Evolutionary conservation across 495 filamentous ascomycete species (phyloP).

Genomic region (Astrothelium macrocarpum): DNA sequence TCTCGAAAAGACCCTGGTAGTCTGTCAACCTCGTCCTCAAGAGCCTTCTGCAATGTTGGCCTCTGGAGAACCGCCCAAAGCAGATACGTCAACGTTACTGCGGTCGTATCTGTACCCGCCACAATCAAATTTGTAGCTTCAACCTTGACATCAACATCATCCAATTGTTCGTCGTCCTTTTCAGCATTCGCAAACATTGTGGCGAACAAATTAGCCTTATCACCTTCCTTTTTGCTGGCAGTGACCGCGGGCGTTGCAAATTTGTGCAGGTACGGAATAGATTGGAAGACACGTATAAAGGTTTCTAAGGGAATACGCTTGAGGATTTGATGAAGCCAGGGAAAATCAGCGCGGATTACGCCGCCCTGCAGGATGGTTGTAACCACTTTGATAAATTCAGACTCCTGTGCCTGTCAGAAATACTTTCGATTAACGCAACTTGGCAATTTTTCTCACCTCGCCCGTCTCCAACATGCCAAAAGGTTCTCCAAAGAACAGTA

Average conservation of each 20-base stretch:
- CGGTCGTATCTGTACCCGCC: conserved; percentile 44
- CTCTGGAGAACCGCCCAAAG: conserved; percentile 30
- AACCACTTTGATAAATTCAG: conserved; percentile 13
- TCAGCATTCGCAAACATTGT: conserved; percentile 15
- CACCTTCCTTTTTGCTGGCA: conserved; percentile 8
- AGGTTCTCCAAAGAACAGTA: conserved; percentile 49
- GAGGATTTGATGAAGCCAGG: conserved; percentile 9
- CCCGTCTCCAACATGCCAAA: conserved; percentile 46
- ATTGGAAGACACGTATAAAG: conserved; percentile 6
- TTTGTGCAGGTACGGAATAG: conserved; percentile 5
- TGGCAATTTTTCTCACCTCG: conserved; percentile 24
- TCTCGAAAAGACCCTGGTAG: conserved; percentile 35
- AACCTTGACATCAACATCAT: conserved; percentile 31
- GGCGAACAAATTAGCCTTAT: conserved; percentile 12
- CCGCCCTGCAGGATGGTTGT: conserved; percentile 12
- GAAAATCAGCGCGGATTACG: conserved; percentile 15
- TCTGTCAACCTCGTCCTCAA: conserved; percentile 36
- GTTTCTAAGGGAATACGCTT: conserved; percentile 8
- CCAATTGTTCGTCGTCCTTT: conserved; percentile 21
- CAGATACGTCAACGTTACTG: conserved; percentile 38
- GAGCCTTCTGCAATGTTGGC: conserved; percentile 28
- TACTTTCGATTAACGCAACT: neutral
- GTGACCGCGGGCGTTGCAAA: conserved; percentile 11
- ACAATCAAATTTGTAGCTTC: conserved; percentile 41
- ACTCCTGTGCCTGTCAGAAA: neutral